phyloP scores from a whole-genome alignment of 2,329 filamentous ascomycete genomes.

The Trichoderma aggressivum region DNA sequence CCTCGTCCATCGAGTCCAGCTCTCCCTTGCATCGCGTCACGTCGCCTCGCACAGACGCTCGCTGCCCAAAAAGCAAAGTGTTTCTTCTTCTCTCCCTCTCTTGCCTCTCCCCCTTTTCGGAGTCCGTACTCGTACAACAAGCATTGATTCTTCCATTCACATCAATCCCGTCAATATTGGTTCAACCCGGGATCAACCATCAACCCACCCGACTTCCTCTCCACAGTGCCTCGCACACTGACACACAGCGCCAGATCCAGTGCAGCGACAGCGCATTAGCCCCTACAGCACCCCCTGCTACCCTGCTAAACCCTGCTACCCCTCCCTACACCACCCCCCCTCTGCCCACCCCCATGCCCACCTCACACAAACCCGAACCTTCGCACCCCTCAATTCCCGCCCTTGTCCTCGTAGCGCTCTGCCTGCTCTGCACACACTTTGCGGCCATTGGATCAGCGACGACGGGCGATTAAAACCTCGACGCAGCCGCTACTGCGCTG shows the following conservation, averaged over 20 bases:
- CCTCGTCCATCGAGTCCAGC: background rate
- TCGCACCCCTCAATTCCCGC: slow-evolving; percentile 15
- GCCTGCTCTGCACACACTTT: slow-evolving; percentile 22
- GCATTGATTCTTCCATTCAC: background rate
- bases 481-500: slow-evolving; percentile 23
- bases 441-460: slow-evolving; percentile 19
- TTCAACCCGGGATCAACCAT: background rate
- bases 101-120: background rate
- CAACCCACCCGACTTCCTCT: background rate
- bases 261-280: slow-evolving; percentile 12
- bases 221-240: background rate
- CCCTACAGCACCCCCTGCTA: slow-evolving; percentile 9
- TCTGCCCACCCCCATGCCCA: background rate
- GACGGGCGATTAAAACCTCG: slow-evolving; percentile 24
- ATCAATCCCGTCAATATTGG: background rate
- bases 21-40: background rate
- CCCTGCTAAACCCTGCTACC: background rate
- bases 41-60: background rate
- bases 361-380: slow-evolving; percentile 1
- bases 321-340: background rate
- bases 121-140: background rate
- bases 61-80: background rate
- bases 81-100: background rate
- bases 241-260: slow-evolving; percentile 7
- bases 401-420: slow-evolving; percentile 5